Evolutionary conservation across 306 rosid species (phyloP), one percentile per base, ranked within the genome.

Genomic region (Corylus americana): DNA sequence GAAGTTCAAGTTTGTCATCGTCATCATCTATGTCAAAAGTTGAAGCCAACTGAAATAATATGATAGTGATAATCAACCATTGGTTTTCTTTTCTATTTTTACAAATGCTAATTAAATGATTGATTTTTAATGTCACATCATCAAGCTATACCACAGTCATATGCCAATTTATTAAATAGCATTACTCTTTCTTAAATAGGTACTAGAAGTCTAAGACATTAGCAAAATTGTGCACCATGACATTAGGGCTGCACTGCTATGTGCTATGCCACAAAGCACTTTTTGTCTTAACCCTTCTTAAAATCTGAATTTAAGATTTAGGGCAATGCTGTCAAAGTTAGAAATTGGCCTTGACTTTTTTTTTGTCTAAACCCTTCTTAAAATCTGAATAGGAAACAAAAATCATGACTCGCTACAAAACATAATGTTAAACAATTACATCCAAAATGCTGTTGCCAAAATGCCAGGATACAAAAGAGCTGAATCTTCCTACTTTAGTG

Each of bases 381-480:
- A 58, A 68, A 75, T 47, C 55, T 63, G 39, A 49, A 70, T 39
- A 61, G 66, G 49, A 50, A 20, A 67, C 6, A 44, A 3, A 17
- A 54, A 71, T 11, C 70, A 51, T n/a, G 1, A 25, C 44, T 62
- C 62, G 16, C 37, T 12, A 39, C 5, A 18, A 37, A 74, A 47
- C 81, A 55, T 11, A 31, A 35, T 68, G 71, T 49, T 7, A 45
- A 74, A 77, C 29, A 48, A 80, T 77, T 77, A 12, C 22, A 66
- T 77, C 55, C 74, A 57, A 64, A 54, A 44, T 18, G 16, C 69
- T 78, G 78, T 62, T 31, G 50, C 78, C 42, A 68, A 76, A 51
- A 74, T 70, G 75, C 14, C 70, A 37, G 51, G 67, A 79, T 47
- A 69, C 68, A 71, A 66, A 82, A 82, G 81, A 78, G 78, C 64